A percentile compares a stretch with the other conserved stretches of the same genome.
Evolutionary conservation across 352 stramenopile species (phyloP).

Genomic region (Globisporangium apiculatum): DNA sequence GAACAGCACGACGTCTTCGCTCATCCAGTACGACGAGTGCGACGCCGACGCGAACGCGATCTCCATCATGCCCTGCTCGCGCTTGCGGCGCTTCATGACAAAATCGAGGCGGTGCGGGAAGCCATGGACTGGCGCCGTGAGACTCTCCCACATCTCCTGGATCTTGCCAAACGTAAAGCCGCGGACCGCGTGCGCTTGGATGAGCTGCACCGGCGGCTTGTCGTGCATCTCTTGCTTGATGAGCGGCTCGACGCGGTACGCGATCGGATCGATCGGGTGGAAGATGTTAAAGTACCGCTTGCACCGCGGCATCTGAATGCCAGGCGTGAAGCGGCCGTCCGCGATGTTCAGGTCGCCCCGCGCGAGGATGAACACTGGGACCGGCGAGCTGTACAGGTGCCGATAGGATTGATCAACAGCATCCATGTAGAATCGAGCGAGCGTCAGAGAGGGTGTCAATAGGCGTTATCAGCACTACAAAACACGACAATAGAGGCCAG

Average conservation of each 20-base stretch:
- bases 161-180: conserved; percentile 66
- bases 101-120: conserved; percentile 81
- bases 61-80: conserved; percentile 84
- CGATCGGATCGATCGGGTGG: conserved; percentile 89
- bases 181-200: conserved; percentile 62
- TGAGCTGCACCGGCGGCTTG: conserved; percentile 74
- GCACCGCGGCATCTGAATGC: conserved; percentile 76
- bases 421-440: not conserved
- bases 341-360: conserved; percentile 72
- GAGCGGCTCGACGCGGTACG: conserved; percentile 87
- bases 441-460: too few relatives aligned
- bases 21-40: conserved; percentile 88
- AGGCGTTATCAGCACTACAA: too few relatives aligned
- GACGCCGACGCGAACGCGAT: conserved; percentile 74
- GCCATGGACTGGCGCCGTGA: conserved; percentile 63
- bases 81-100: conserved; percentile 62
- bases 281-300: conserved; percentile 89
- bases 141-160: conserved; percentile 63
- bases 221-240: conserved; percentile 87
- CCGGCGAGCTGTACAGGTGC: conserved; percentile 46
- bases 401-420: not conserved
- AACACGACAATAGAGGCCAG: too few relatives aligned
- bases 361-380: conserved; percentile 78
- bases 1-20: conserved; percentile 82
- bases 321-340: conserved; percentile 65